Percentiles rank a stretch among this genome's conserved stretches.
phyloP scores from a whole-genome alignment of 2,329 filamentous ascomycete species.

The Huntiella decipiens region DNA sequence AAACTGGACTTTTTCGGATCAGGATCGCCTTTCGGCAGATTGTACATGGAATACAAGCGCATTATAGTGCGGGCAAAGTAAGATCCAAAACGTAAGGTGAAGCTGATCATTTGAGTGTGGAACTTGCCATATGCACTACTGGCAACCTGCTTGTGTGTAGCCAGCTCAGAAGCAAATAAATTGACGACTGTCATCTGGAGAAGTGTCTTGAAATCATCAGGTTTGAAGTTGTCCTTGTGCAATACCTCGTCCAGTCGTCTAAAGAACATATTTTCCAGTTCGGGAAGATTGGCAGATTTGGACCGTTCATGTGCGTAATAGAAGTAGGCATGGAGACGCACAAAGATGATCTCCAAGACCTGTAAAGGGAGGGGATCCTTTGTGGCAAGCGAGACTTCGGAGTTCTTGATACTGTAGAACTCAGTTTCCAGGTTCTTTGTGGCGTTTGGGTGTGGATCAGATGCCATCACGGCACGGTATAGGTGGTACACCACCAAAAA shows the following conservation, averaged over 20 bases:
- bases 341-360: conserved; percentile 61
- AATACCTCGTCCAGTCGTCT: conserved; percentile 40
- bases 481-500: conserved; percentile 78
- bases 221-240: background rate
- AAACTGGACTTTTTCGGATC: conserved; percentile 22
- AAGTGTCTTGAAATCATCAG: conserved; percentile 2
- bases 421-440: conserved; percentile 60
- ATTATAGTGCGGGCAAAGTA: no score
- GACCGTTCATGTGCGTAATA: conserved; percentile 58
- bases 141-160: conserved; percentile 31
- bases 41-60: no score
- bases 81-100: no score
- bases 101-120: background rate
- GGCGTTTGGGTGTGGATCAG: conserved; percentile 56
- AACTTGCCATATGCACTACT: background rate
- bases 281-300: conserved; percentile 39
- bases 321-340: conserved; percentile 68
- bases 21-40: no score
- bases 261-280: conserved; percentile 72
- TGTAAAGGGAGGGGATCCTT: conserved; percentile 26
- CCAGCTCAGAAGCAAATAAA: conserved; percentile 63
- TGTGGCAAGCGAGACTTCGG: conserved; percentile 18
- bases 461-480: conserved; percentile 61
- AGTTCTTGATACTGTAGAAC: conserved; percentile 34
- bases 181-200: conserved; percentile 55